Conservation (phyloP, 2,329 filamentous ascomycete genomes). For the Thermothelomyces thermophilus region DNA sequence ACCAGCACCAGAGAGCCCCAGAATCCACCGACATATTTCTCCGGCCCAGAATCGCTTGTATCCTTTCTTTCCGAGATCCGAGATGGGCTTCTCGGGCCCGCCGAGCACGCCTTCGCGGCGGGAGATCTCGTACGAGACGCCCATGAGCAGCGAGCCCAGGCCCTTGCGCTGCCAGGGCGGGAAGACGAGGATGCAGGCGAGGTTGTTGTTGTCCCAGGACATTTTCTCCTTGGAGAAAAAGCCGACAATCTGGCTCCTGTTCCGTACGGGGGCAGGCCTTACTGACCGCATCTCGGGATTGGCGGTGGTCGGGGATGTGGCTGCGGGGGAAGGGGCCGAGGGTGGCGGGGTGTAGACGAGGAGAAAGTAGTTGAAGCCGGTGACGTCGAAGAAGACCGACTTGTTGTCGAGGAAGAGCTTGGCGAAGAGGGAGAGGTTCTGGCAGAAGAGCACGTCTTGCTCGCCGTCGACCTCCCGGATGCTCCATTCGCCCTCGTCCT, state of each 20-base stretch:
- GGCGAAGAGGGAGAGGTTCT: constrained; percentile 91
- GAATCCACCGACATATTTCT: constrained; percentile 67
- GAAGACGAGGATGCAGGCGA: constrained; percentile 93
- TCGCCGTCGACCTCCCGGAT: constrained; percentile 93
- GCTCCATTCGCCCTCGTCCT: constrained; percentile 66
- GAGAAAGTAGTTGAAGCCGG: constrained; percentile 89
- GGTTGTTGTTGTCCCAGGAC: constrained; percentile 97
- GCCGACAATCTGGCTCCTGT: constrained; percentile 63
- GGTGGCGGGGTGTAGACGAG: constrained; percentile 65
- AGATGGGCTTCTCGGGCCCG: constrained; percentile 90
- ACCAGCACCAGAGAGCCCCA: constrained; percentile 30
- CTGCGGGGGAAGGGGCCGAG: constrained; percentile 5
- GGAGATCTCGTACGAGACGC: constrained; percentile 86
- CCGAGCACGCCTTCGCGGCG: constrained; percentile 76
- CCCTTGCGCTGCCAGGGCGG: constrained; percentile 92
- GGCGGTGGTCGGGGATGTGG: constrained; percentile 4
- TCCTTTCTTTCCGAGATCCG: constrained; percentile 72
- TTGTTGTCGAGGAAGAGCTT: constrained; percentile 98
- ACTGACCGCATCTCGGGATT: background rate
- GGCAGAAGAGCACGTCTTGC: constrained; percentile 78
- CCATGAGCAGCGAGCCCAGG: constrained; percentile 83
- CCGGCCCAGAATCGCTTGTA: constrained; percentile 84
- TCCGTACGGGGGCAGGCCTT: background rate
- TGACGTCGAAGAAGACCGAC: constrained; percentile 95
- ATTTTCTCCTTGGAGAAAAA: constrained; percentile 99